Percentiles rank a stretch among this genome's conserved stretches.
These are phyloP conservation scores for Scedosporium dehoogii DNA, from an alignment of 2,329 filamentous ascomycete genomes.

Conservation along the genomic window DNA sequence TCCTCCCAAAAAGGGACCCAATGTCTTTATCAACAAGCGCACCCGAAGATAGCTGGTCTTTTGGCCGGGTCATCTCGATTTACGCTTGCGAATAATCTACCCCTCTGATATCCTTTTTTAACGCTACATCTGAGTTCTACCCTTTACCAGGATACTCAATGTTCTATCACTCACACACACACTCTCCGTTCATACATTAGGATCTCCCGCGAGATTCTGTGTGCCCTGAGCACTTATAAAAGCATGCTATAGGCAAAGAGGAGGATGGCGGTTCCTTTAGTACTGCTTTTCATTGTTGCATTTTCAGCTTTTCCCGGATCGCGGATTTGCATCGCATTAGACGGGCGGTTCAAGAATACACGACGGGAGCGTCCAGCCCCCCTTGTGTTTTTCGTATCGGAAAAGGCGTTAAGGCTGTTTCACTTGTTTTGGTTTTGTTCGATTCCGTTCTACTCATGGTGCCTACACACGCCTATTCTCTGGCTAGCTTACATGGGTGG, in stretches of 20 bases:
- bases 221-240: no score
- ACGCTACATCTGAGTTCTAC: no score
- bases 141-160: no score
- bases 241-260: no score
- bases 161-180: no score
- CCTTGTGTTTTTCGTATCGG: neutral
- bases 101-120: no score
- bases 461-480: neutral
- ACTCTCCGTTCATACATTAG: no score
- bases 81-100: no score
- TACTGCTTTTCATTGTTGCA: neutral
- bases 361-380: neutral
- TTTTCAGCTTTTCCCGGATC: neutral
- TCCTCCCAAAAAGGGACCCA: neutral
- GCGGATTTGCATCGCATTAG: neutral
- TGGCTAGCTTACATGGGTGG: no score
- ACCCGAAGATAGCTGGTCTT: neutral
- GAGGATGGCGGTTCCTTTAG: no score
- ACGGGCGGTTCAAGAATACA: neutral
- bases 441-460: neutral
- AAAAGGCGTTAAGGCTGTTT: neutral
- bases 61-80: neutral
- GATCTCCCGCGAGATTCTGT: no score
- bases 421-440: neutral
- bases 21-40: constrained; percentile 3